Conservation (phyloP, 2,329 filamentous ascomycete species). For the Paramyrothecium roridum region DNA sequence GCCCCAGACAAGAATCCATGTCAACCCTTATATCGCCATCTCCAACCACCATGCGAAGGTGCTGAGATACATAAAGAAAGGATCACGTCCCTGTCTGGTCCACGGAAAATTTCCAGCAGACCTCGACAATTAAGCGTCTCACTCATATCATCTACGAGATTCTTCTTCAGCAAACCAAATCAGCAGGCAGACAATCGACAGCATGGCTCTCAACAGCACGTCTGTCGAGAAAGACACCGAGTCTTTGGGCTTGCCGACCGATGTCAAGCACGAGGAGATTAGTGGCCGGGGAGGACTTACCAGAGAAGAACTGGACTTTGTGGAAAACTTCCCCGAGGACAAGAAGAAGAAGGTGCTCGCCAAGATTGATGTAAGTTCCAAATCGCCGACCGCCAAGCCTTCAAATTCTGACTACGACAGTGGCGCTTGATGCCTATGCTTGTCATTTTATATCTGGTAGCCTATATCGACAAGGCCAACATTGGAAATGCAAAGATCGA, state of each 20-base stretch:
- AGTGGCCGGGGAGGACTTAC: conserved; percentile 4
- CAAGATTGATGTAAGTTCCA: conserved; percentile 12
- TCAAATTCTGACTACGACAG: background rate
- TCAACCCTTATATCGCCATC: too few species aligned
- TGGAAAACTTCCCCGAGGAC: conserved; percentile 13
- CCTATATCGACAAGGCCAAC: conserved; percentile 53
- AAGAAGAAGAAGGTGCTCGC: conserved; percentile 15
- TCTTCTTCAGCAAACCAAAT: too few species aligned
- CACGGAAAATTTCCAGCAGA: too few species aligned
- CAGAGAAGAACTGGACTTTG: conserved; percentile 14
- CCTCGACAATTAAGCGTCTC: too few species aligned
- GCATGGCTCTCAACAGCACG: background rate
- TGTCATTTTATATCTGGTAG: conserved; percentile 52
- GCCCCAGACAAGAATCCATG: too few species aligned
- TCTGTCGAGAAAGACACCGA: conserved; percentile 13
- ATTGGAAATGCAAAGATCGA: conserved; percentile 46
- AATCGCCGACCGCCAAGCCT: background rate
- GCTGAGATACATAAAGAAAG: too few species aligned
- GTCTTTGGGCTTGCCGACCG: conserved; percentile 6
- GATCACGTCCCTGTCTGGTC: too few species aligned
- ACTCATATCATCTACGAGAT: too few species aligned
- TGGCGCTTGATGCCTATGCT: conserved; percentile 36
- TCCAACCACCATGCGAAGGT: too few species aligned
- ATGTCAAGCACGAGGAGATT: conserved; percentile 6
- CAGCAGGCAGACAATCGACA: background rate